phyloP scores from a whole-genome alignment of 78 protist genomes.

The Anaeramoeba ignava region DNA sequence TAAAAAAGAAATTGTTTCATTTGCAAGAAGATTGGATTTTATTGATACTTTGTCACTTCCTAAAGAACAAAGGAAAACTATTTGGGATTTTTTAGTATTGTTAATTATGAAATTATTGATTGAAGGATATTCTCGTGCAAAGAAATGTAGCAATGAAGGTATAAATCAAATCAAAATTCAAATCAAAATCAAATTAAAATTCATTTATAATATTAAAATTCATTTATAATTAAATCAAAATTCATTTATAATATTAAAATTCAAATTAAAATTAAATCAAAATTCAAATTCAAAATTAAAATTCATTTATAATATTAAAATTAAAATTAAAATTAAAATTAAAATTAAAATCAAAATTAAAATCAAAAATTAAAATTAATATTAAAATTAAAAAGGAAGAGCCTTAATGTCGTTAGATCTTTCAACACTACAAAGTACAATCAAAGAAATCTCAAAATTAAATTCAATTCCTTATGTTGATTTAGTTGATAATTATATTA shows the following conservation, averaged over 20 bases:
- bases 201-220: too few species aligned
- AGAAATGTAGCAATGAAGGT: neutral
- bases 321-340: too few species aligned
- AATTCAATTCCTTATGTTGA: neutral
- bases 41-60: neutral
- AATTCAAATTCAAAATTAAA: too few species aligned
- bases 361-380: too few species aligned
- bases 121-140: neutral
- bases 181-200: too few species aligned
- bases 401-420: slow-evolving; percentile 4
- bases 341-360: too few species aligned
- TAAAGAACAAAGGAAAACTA: neutral
- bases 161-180: too few species aligned
- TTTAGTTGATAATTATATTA: neutral
- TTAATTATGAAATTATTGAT: neutral
- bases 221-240: too few species aligned
- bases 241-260: too few species aligned
- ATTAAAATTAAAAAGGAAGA: too few species aligned
- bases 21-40: neutral
- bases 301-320: too few species aligned
- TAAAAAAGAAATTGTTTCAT: neutral
- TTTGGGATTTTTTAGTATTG: neutral
- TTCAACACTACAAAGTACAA: neutral
- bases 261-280: too few species aligned
- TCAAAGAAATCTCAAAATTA: neutral